A percentile compares a stretch with the other conserved stretches of the same genome.
Conservation (phyloP, 2,329 filamentous ascomycete species). For the Corinectria fuckeliana region DNA sequence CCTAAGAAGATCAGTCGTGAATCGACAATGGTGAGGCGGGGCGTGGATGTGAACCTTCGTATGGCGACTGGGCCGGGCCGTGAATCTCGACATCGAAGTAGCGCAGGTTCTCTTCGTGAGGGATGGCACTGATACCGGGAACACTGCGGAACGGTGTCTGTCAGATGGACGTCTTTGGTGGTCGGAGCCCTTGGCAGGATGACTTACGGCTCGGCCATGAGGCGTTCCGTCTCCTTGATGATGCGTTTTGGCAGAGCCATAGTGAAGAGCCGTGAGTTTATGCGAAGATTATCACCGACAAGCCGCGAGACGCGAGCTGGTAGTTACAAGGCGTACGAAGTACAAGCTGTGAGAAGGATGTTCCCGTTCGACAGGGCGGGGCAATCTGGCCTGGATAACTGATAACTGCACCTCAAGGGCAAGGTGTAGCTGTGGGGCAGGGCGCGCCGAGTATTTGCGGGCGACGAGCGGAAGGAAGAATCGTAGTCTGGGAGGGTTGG, state of each 20-base stretch:
- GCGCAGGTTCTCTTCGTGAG: conserved; percentile 95
- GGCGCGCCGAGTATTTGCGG: background rate
- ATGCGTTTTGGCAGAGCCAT: conserved; percentile 94
- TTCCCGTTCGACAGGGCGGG: conserved; percentile 5
- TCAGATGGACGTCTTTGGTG: conserved; percentile 28
- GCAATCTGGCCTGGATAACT: conserved; percentile 5
- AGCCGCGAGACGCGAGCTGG: background rate
- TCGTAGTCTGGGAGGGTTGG: background rate
- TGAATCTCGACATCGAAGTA: conserved; percentile 99
- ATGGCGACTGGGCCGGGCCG: conserved; percentile 89
- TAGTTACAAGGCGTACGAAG: conserved; percentile 1
- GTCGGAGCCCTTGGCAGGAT: conserved; percentile 15
- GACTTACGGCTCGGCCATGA: conserved; percentile 93
- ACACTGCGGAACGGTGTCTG: conserved; percentile 64
- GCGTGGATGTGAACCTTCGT: conserved; percentile 72
- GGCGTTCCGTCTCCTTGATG: conserved; percentile 96
- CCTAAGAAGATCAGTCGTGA: conserved; percentile 46
- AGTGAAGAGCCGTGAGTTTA: background rate
- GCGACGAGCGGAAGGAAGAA: background rate
- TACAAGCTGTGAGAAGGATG: conserved; percentile 4
- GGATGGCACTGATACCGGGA: conserved; percentile 92
- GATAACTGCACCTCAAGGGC: too few species aligned
- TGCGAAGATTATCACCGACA: background rate
- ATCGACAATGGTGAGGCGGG: background rate
- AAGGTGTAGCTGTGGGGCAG: background rate